phyloP scores from a whole-genome alignment of 2,329 filamentous ascomycete species.

The Rhynchosporium agropyri region DNA sequence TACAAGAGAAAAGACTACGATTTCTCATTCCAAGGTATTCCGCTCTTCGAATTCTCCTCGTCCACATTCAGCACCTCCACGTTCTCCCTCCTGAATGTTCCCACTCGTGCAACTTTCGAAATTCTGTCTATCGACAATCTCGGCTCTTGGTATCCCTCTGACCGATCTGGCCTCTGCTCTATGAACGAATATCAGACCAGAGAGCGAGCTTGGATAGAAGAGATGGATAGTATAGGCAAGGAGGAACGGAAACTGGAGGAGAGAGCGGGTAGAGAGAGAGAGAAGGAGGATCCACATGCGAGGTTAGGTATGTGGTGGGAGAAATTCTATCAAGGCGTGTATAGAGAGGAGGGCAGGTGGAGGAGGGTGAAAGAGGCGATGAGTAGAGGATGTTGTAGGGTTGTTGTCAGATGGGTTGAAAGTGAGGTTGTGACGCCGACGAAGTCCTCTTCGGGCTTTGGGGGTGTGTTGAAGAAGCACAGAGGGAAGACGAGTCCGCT shows the following conservation, averaged over 20 bases:
- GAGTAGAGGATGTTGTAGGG: conserved; percentile 32
- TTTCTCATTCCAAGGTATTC: conserved; percentile 36
- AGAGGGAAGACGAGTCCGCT: conserved; percentile 5
- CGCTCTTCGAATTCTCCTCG: conserved; percentile 39
- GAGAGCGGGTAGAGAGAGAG: neutral
- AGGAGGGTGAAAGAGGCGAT: conserved; percentile 30
- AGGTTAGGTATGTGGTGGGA: conserved; percentile 33
- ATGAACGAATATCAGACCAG: conserved; percentile 9
- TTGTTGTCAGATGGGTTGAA: conserved; percentile 33
- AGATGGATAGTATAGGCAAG: neutral
- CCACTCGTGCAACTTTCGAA: neutral
- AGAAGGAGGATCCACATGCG: conserved; percentile 7
- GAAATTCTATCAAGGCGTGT: conserved; percentile 23
- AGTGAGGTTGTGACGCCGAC: neutral
- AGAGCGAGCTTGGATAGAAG: neutral
- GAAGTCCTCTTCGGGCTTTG: neutral
- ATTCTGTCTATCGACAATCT: conserved; percentile 27
- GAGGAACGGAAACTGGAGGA: conserved; percentile 7
- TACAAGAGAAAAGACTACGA: conserved; percentile 37
- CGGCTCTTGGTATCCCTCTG: conserved; percentile 9
- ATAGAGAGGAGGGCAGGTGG: conserved; percentile 30
- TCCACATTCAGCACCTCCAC: neutral
- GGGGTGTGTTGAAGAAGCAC: neutral
- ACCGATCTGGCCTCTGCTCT: conserved; percentile 1
- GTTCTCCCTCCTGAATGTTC: neutral